A percentile compares a stretch with the other conserved stretches of the same genome.
Evolutionary conservation across 2,329 filamentous ascomycete species (phyloP).

Genomic region (Microdochium paspali): DNA sequence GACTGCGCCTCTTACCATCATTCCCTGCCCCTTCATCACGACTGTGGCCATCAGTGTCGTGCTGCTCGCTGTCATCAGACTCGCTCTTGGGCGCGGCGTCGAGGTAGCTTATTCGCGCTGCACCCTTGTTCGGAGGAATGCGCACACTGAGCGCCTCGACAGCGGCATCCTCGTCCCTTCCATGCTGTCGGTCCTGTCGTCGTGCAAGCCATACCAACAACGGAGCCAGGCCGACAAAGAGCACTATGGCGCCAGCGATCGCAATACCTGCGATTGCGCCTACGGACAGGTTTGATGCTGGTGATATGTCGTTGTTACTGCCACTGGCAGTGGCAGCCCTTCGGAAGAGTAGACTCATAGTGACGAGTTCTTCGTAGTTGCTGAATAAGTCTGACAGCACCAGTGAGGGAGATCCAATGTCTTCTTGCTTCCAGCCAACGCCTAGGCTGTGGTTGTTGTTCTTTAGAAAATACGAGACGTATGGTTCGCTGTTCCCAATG

Average conservation of each 20-base stretch:
- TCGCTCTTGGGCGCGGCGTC: neutral
- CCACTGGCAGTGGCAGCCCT: neutral
- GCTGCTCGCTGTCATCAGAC: neutral
- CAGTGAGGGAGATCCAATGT: no score
- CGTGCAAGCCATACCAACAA: constrained; percentile 29
- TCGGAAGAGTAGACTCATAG: neutral
- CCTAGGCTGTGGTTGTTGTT: no score
- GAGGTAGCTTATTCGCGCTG: neutral
- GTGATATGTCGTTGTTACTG: no score
- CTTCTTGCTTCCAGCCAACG: no score
- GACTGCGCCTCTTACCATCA: neutral
- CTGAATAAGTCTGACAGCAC: no score
- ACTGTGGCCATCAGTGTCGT: no score
- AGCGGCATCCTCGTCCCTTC: neutral
- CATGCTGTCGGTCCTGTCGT: constrained; percentile 13
- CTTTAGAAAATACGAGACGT: no score
- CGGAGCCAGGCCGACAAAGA: constrained; percentile 32
- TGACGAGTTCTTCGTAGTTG: no score
- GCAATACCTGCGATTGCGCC: constrained; percentile 32
- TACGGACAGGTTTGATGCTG: constrained; percentile 12
- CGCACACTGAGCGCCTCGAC: neutral
- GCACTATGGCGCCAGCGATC: constrained; percentile 33
- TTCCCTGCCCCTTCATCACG: neutral
- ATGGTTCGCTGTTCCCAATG: no score
- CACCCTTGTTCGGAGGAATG: neutral